phyloP scores from a whole-genome alignment of 257 asterid genomes.

The Penstemon eatonii region DNA sequence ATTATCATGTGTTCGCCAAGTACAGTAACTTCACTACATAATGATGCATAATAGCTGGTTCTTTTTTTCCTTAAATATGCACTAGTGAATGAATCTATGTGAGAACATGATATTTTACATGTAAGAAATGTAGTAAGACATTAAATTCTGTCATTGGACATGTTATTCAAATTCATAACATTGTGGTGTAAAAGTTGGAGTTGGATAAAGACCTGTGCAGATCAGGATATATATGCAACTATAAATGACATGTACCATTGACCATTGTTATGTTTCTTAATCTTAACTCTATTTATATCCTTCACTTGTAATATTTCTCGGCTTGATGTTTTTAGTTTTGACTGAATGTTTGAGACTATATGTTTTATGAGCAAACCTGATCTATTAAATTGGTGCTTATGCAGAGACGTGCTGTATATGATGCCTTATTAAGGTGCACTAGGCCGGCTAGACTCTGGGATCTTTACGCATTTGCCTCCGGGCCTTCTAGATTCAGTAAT shows the following conservation, averaged over 20 bases:
- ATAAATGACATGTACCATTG: not conserved
- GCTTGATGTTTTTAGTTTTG: conserved; percentile 19
- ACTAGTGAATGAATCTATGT: not conserved
- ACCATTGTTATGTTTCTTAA: conserved; percentile 1
- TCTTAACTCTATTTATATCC: conserved; percentile 2
- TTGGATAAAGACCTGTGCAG: not conserved
- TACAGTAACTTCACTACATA: conserved; percentile 2
- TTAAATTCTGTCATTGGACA: not conserved
- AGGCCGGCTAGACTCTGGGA: conserved; percentile 86
- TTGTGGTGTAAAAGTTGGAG: not conserved
- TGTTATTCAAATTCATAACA: not conserved
- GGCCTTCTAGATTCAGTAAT: conserved; percentile 61
- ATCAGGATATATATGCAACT: not conserved
- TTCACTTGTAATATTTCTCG: conserved; percentile 16
- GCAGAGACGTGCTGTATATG: conserved; percentile 90
- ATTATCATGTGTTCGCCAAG: conserved; percentile 9
- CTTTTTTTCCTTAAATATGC: not conserved
- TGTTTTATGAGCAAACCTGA: conserved; percentile 25
- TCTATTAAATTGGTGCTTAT: conserved; percentile 29
- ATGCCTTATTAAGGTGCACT: conserved; percentile 72
- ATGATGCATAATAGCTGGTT: not conserved
- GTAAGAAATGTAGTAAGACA: not conserved
- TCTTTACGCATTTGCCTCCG: conserved; percentile 74
- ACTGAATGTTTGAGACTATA: conserved; percentile 13
- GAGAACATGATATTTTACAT: conserved; percentile 8